Evolutionary conservation across 2,329 filamentous ascomycete genomes (phyloP).

Genomic region (Diplodia mutila): DNA sequence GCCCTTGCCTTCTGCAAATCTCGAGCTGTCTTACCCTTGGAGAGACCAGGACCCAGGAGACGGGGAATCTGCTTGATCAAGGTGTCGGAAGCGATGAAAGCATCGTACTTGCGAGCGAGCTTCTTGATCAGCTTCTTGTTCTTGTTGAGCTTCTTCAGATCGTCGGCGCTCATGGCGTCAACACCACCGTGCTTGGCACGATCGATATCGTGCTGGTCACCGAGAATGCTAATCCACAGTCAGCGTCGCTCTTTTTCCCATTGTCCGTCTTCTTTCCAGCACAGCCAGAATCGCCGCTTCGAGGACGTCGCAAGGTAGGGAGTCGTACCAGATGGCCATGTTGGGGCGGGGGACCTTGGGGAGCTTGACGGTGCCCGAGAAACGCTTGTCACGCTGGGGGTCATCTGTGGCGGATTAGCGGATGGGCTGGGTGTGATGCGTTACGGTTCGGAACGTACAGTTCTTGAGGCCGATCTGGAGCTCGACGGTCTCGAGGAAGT

Average conservation of each 20-base stretch:
- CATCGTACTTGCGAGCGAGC: constrained; percentile 99
- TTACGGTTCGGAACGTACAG: constrained; percentile 34
- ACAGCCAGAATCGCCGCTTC: not conserved
- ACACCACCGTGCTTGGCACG: constrained; percentile 99
- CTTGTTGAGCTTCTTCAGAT: constrained; percentile 99
- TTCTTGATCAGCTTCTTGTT: constrained; percentile 99
- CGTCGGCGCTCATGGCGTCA: constrained; percentile 97
- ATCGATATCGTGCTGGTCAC: constrained; percentile 98
- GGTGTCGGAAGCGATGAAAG: constrained; percentile 94
- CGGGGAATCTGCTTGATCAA: constrained; percentile 99
- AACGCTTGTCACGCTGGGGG: constrained; percentile 99
- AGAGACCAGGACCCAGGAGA: constrained; percentile 98
- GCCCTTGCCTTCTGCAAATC: not conserved
- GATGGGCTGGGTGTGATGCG: not conserved
- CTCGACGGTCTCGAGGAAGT: constrained; percentile 95
- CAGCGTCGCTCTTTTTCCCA: constrained; percentile 26
- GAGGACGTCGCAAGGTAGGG: not conserved
- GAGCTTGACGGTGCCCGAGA: constrained; percentile 98
- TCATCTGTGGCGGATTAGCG: constrained; percentile 45
- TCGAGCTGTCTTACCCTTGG: constrained; percentile 71
- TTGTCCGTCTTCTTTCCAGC: not conserved
- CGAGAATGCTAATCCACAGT: constrained; percentile 66
- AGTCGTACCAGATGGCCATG: constrained; percentile 76
- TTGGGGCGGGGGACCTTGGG: constrained; percentile 87
- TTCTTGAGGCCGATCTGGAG: constrained; percentile 57